phyloP scores from a whole-genome alignment of 1,139 yeast genomes.

The Geotrichum klebahnii region DNA sequence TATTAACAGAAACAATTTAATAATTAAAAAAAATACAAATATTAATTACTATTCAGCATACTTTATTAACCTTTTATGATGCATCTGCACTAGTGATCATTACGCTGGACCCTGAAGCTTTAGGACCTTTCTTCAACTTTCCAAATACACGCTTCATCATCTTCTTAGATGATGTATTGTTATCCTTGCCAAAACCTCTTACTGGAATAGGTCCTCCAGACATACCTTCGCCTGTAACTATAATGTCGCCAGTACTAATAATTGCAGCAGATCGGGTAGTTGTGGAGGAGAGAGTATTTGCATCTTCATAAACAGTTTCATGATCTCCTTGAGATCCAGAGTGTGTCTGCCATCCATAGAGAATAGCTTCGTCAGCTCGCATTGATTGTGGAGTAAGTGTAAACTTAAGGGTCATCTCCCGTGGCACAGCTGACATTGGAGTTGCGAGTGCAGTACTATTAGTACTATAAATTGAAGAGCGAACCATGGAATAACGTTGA shows the following conservation, averaged over 20 bases:
- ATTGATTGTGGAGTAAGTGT: conserved; percentile 35
- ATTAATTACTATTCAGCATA: background rate
- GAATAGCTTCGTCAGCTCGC: conserved; percentile 34
- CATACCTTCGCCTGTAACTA: background rate
- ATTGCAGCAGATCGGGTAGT: background rate
- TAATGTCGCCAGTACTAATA: conserved; percentile 2
- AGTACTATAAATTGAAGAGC: background rate
- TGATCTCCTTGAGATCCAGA: conserved; percentile 26
- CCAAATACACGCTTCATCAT: conserved; percentile 31
- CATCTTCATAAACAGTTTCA: conserved; percentile 5
- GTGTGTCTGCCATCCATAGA: conserved; percentile 36
- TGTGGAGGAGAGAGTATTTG: background rate
- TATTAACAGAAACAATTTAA: background rate
- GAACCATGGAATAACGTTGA: background rate
- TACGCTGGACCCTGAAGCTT: conserved; percentile 9
- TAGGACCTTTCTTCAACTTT: conserved; percentile 23
- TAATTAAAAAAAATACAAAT: background rate
- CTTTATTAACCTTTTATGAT: background rate
- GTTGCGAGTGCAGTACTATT: background rate
- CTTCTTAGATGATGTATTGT: conserved; percentile 18
- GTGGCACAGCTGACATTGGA: conserved; percentile 22
- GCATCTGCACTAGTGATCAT: conserved; percentile 20
- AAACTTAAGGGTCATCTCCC: conserved; percentile 36
- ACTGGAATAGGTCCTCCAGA: conserved; percentile 23
- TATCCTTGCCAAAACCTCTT: conserved; percentile 28